These are phyloP conservation scores for Ceraceosorus guamensis DNA, from an alignment of 1,284 basidiomycete species.

Conservation along the genomic window DNA sequence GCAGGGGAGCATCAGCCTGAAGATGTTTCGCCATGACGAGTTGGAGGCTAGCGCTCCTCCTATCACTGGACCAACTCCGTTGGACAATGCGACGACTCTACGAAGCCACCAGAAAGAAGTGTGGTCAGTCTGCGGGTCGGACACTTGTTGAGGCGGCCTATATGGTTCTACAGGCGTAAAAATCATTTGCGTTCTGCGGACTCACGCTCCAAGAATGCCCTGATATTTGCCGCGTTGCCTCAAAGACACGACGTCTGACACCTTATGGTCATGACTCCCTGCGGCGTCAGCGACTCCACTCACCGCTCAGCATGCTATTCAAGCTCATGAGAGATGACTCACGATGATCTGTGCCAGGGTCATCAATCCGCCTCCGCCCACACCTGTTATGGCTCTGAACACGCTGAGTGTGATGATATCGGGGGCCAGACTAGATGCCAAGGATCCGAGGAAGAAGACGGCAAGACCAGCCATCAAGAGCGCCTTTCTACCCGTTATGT, in stretches of 20 bases:
- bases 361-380: conserved; percentile 62
- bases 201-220: conserved; percentile 21
- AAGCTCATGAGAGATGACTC: too few species aligned
- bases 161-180: too few species aligned
- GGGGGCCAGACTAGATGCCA: conserved; percentile 6
- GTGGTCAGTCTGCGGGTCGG: too few species aligned
- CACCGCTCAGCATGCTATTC: too few species aligned
- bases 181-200: neutral
- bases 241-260: conserved; percentile 19
- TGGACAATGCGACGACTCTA: too few species aligned
- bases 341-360: conserved; percentile 51
- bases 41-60: conserved; percentile 20
- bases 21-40: conserved; percentile 23
- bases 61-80: conserved; percentile 14
- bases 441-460: conserved; percentile 13
- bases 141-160: too few species aligned
- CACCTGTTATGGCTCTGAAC: conserved; percentile 62
- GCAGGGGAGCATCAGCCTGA: conserved; percentile 27
- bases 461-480: conserved; percentile 4
- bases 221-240: conserved; percentile 24
- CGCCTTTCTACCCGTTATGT: conserved; percentile 11
- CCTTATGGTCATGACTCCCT: too few species aligned
- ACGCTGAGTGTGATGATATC: conserved; percentile 55
- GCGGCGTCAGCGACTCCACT: too few species aligned
- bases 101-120: too few species aligned